These are phyloP conservation scores for Parascedosporium putredinis DNA, from an alignment of 2,329 filamentous ascomycete species.

Conservation along the genomic window DNA sequence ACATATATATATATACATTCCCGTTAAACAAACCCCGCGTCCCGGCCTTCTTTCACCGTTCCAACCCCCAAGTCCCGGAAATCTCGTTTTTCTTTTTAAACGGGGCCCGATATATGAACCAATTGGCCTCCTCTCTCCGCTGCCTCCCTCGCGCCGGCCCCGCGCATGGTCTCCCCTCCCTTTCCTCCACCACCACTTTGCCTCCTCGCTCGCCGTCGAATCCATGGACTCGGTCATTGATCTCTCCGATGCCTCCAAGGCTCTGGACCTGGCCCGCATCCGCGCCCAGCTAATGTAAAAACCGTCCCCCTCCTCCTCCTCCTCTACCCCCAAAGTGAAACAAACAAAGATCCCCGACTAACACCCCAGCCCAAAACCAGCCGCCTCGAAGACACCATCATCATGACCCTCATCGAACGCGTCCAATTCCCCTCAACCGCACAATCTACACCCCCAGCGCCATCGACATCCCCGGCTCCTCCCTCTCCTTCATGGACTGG, in stretches of 20 bases:
- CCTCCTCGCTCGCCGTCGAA: slow-evolving; percentile 7
- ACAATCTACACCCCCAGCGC: slow-evolving; percentile 77
- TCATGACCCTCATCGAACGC: slow-evolving; percentile 90
- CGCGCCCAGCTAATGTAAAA: slow-evolving; percentile 84
- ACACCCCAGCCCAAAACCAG: slow-evolving; percentile 34
- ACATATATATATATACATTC: no score
- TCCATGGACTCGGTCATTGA: slow-evolving; percentile 86
- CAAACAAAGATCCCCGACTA: neutral
- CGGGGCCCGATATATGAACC: no score
- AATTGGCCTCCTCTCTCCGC: neutral
- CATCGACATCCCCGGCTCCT: slow-evolving; percentile 62
- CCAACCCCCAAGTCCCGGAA: no score
- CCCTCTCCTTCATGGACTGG: slow-evolving; percentile 86
- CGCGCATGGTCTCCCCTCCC: neutral
- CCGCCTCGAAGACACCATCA: slow-evolving; percentile 94
- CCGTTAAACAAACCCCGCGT: no score
- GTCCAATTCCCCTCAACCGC: slow-evolving; percentile 94
- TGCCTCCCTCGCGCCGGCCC: neutral
- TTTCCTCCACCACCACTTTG: neutral
- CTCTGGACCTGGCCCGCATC: slow-evolving; percentile 82
- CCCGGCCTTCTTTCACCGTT: no score
- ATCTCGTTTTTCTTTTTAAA: no score
- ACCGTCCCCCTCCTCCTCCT: neutral
- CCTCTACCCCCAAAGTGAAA: neutral
- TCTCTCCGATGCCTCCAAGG: slow-evolving; percentile 72